These are phyloP conservation scores for Fusarium sp. DNA, from an alignment of 2,329 filamentous ascomycete genomes.

Conservation along the genomic window DNA sequence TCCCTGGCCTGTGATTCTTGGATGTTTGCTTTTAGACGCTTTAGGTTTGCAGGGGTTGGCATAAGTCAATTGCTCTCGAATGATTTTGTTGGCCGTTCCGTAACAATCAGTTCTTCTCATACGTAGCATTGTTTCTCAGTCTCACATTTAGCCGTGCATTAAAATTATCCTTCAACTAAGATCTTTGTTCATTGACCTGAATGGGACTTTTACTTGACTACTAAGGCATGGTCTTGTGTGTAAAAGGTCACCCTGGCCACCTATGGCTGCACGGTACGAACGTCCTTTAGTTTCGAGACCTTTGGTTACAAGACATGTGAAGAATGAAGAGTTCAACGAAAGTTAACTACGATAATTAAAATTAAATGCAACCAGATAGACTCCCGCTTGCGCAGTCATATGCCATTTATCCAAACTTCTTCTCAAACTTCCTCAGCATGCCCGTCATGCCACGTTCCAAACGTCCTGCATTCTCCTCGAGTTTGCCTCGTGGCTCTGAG, in stretches of 20 bases:
- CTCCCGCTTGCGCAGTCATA: constrained; percentile 15
- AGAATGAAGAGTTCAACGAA: neutral
- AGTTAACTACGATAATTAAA: constrained; percentile 22
- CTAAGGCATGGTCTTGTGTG: neutral
- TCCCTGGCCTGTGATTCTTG: neutral
- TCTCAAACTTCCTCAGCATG: constrained; percentile 82
- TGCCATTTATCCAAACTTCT: constrained; percentile 68
- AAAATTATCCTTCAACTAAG: neutral
- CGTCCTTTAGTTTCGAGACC: neutral
- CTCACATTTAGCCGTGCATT: neutral
- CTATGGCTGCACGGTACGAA: neutral
- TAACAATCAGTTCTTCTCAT: neutral
- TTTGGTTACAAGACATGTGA: neutral
- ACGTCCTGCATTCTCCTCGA: constrained; percentile 73
- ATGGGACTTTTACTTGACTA: neutral
- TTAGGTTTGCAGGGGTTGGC: neutral
- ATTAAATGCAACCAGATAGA: constrained; percentile 16
- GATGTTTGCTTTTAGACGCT: neutral
- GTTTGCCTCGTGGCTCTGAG: constrained; percentile 59
- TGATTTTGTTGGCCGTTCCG: neutral
- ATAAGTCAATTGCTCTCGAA: neutral
- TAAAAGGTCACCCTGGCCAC: neutral
- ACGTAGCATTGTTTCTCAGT: neutral
- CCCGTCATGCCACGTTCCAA: constrained; percentile 77
- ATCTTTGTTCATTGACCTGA: neutral